A percentile compares a stretch with the other conserved stretches of the same genome.
Evolutionary conservation across 345 rosid genomes (phyloP).

Genomic region (Rhizophora mangle): DNA sequence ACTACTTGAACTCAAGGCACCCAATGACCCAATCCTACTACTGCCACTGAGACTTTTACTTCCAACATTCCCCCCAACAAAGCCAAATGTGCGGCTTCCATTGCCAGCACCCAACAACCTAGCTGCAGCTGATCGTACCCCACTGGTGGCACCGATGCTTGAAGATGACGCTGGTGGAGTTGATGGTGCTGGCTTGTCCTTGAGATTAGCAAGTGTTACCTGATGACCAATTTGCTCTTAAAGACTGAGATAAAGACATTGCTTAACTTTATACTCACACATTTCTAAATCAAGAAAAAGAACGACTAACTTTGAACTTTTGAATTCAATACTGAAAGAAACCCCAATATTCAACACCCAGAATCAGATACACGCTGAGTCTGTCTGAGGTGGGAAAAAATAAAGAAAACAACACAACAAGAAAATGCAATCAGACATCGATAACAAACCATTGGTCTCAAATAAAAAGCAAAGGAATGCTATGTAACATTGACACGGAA

Average conservation of each 20-base stretch:
- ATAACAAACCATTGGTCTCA: not conserved
- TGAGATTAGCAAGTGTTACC: conserved; percentile 93
- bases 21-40: conserved; percentile 77
- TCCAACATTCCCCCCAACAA: conserved; percentile 95
- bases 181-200: conserved; percentile 85
- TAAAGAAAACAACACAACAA: not conserved
- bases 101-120: conserved; percentile 79
- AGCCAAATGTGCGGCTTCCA: conserved; percentile 84
- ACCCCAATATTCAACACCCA: too few species aligned
- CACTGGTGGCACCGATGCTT: conserved; percentile 73
- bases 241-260: not conserved
- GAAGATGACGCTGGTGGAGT: conserved; percentile 78
- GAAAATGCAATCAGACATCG: too few species aligned
- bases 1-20: conserved; percentile 60
- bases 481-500: not conserved
- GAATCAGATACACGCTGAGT: not conserved
- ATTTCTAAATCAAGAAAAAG: too few species aligned
- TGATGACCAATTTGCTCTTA: conserved; percentile 22
- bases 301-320: too few species aligned
- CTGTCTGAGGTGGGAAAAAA: not conserved
- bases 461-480: not conserved
- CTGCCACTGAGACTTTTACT: conserved; percentile 61
- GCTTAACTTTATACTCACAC: too few species aligned
- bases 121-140: conserved; percentile 89
- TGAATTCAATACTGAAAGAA: too few species aligned